Conservation (phyloP, 208 protist species). For the Balamuthia mandrillaris region DNA sequence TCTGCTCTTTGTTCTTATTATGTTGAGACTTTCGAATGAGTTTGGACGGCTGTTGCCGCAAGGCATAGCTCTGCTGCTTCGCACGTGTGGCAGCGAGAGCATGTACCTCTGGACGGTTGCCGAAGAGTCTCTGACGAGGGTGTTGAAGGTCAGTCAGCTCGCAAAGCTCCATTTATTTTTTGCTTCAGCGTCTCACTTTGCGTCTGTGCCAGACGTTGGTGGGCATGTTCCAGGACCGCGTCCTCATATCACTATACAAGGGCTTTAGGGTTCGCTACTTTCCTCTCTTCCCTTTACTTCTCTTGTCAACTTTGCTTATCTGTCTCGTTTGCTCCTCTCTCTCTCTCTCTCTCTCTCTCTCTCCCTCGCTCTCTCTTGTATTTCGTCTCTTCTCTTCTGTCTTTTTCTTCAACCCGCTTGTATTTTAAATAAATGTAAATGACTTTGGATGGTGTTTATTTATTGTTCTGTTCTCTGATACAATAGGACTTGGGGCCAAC, state of each 20-base stretch:
- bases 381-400: too few species aligned
- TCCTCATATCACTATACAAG: slow-evolving; percentile 14
- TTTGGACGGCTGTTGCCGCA: neutral
- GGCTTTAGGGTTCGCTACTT: neutral
- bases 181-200: neutral
- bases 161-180: neutral
- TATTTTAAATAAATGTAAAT: too few species aligned
- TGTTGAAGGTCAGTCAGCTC: neutral
- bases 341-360: too few species aligned
- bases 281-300: too few species aligned
- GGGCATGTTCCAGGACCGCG: neutral
- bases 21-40: too few species aligned
- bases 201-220: neutral
- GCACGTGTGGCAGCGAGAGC: slow-evolving; percentile 1
- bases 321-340: too few species aligned
- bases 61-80: neutral
- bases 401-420: too few species aligned
- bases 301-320: too few species aligned
- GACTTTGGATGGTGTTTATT: too few species aligned
- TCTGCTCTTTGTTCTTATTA: too few species aligned
- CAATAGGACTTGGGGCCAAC: neutral
- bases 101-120: slow-evolving; percentile 22
- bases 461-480: too few species aligned
- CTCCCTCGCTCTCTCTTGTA: too few species aligned
- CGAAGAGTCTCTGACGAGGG: neutral